Evolutionary conservation across 2,329 filamentous ascomycete genomes (phyloP).

Genomic region (Microcyclospora tardicrescens): DNA sequence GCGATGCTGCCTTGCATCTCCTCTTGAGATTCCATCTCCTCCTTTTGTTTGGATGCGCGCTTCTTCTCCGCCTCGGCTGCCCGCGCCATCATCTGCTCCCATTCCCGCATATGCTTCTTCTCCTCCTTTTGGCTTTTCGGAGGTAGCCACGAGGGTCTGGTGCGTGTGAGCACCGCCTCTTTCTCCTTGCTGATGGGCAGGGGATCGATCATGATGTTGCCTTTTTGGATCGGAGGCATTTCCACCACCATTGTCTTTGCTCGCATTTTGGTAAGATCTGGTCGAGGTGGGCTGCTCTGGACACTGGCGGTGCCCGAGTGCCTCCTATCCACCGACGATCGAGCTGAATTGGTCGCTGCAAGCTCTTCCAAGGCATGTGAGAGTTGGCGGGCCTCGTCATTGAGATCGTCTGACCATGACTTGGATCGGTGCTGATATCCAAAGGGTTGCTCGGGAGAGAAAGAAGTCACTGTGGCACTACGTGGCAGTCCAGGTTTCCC

Average conservation of each 20-base stretch:
- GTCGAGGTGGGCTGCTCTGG: conserved; percentile 17
- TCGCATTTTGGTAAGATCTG: conserved; percentile 11
- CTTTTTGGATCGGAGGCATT: conserved; percentile 49
- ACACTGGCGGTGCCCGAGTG: conserved; percentile 9
- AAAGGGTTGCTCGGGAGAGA: conserved; percentile 13
- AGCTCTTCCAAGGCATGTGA: conserved; percentile 74
- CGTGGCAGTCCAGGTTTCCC: conserved; percentile 18
- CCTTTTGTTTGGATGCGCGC: conserved; percentile 35
- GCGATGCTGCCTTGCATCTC: conserved; percentile 37
- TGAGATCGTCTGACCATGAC: conserved; percentile 65
- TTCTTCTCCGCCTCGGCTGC: conserved; percentile 46
- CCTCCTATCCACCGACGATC: conserved; percentile 32
- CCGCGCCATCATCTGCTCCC: conserved; percentile 66
- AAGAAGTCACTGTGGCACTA: conserved; percentile 17
- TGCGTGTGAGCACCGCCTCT: conserved; percentile 68
- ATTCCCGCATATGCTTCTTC: conserved; percentile 72
- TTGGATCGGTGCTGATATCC: conserved; percentile 35
- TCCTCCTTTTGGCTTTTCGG: conserved; percentile 86
- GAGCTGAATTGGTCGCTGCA: conserved; percentile 33
- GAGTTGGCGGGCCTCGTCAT: conserved; percentile 57
- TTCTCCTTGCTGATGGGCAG: conserved; percentile 77
- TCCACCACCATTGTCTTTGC: conserved; percentile 27
- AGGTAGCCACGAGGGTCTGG: conserved; percentile 67
- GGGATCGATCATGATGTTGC: conserved; percentile 73
- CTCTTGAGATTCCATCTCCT: conserved; percentile 39